Conservation (phyloP, 176 grass and related monocot species). For the Rhynchospora breviuscula region DNA sequence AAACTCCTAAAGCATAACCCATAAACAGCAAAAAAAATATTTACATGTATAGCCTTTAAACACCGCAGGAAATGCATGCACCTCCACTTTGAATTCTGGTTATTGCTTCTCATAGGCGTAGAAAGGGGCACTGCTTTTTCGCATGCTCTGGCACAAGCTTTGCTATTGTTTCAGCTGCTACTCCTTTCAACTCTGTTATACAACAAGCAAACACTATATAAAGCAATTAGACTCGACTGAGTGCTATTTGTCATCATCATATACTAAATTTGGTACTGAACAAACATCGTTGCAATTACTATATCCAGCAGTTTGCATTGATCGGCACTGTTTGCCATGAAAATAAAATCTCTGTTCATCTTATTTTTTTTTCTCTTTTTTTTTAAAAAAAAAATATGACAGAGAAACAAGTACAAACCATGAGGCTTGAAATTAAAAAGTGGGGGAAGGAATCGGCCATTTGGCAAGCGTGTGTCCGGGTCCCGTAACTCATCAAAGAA, state of each 20-base stretch:
- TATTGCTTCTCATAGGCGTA: constrained; percentile 24
- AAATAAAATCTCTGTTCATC: not conserved
- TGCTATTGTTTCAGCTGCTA: constrained; percentile 42
- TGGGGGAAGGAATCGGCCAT: constrained; percentile 54
- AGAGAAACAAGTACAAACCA: constrained; percentile 30
- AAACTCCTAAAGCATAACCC: too few relatives aligned
- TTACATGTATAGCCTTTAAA: too few relatives aligned
- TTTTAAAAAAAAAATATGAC: constrained; percentile 1
- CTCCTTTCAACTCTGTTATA: constrained; percentile 61
- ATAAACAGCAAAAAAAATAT: too few relatives aligned
- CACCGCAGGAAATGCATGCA: constrained; percentile 1
- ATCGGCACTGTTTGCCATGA: not conserved
- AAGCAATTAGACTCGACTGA: not conserved
- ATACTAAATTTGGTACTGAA: too few relatives aligned
- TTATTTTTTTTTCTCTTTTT: not conserved
- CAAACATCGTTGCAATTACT: too few relatives aligned
- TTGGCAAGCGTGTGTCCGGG: constrained; percentile 52
- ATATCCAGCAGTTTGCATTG: too few relatives aligned
- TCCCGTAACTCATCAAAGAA: constrained; percentile 79
- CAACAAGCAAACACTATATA: not conserved
- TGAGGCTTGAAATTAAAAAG: constrained; percentile 87
- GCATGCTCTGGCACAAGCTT: constrained; percentile 77
- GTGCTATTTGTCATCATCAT: not conserved
- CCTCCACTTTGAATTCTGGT: not conserved
- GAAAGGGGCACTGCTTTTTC: constrained; percentile 33